phyloP scores from a whole-genome alignment of 352 stramenopile species.

The Phytopythium chamaehyphon region DNA sequence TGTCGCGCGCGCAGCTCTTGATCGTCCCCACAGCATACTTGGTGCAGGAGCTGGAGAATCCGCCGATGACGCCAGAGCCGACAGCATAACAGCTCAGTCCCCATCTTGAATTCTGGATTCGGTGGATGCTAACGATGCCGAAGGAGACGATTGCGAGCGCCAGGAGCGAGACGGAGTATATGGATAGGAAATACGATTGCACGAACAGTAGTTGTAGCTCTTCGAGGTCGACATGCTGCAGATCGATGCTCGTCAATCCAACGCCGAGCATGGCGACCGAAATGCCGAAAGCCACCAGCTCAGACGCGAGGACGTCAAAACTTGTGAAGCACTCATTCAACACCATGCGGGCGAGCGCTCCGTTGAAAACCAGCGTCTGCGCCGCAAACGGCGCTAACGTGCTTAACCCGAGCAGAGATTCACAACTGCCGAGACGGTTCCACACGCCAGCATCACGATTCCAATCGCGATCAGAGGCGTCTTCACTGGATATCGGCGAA shows the following conservation, averaged over 20 bases:
- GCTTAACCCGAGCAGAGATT: conserved; percentile 36
- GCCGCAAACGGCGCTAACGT: conserved; percentile 33
- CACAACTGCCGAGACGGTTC: conserved; percentile 26
- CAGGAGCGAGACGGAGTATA: conserved; percentile 22
- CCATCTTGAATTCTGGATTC: conserved; percentile 7
- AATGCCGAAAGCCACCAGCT: conserved; percentile 29
- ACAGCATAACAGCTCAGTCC: conserved; percentile 27
- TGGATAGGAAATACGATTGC: conserved; percentile 15
- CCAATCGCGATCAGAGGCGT: conserved; percentile 23
- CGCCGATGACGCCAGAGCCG: conserved; percentile 25
- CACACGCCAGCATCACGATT: conserved; percentile 25
- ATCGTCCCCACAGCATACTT: conserved; percentile 33
- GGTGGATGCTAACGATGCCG: conserved; percentile 9
- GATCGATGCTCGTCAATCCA: conserved; percentile 12
- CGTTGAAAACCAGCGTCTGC: conserved; percentile 37
- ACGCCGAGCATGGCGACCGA: conserved; percentile 25
- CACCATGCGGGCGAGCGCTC: conserved; percentile 21
- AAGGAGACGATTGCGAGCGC: conserved; percentile 9
- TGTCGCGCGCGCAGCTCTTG: conserved; percentile 14
- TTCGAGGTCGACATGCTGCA: conserved; percentile 15
- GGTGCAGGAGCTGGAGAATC: conserved; percentile 32
- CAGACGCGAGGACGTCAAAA: conserved; percentile 24
- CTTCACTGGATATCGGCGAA: conserved; percentile 2
- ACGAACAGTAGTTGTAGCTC: conserved; percentile 20
- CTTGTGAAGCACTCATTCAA: conserved; percentile 25